Evolutionary conservation across 2,329 filamentous ascomycete genomes (phyloP), one percentile per base, ranked within the genome.

Genomic region (Pseudocercospora crystallina): DNA sequence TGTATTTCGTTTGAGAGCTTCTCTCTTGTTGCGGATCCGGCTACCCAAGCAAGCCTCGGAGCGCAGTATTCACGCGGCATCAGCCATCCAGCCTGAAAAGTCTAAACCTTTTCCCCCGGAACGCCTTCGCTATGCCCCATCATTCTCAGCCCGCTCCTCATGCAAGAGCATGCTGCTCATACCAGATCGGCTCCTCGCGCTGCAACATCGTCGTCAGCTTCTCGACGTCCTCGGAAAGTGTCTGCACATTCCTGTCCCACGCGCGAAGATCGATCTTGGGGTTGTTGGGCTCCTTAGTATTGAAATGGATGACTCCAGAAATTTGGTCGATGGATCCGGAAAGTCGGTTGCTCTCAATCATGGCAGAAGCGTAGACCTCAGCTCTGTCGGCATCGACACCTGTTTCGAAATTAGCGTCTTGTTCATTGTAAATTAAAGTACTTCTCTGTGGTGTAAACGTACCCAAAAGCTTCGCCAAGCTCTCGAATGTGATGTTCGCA

Each of bases 251-350:
- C 30, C 82, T 79, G 70, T 97, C 92, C 92, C 92, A 97, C 62
- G 85, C 82, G 39, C 89, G 82, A 69, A 95, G 80, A 71, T 90
- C 86, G 68, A 80, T 83, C 53, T 56, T 59, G 9, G 49, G 51
- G 82, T 86, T 14, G 42, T 56, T 30, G 43, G 47, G 44, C 7
- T 83, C 85, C 64, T 89, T 86, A 30, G 83, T 83, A 65, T 94
- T 89, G 67, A 99, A 99, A 74, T 85, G 90, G 53, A 99, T 91
- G 9, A 91, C 75, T 11, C 87, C 81, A 49, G 90, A 89, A 50
- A 99, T 91, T 75, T 99, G 94, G 71, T 99, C 92, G 64, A 99
- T 97, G 50, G 86, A 84, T 7, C 92, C 94, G 2, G 86, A 82
- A 44, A 99, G 73, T 30, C 94, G 84, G 8, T 89, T 90, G 71